A percentile compares a stretch with the other conserved stretches of the same genome.
These are phyloP conservation scores for Penicillium paneum DNA, from an alignment of 2,329 filamentous ascomycete genomes.

Conservation along the genomic window DNA sequence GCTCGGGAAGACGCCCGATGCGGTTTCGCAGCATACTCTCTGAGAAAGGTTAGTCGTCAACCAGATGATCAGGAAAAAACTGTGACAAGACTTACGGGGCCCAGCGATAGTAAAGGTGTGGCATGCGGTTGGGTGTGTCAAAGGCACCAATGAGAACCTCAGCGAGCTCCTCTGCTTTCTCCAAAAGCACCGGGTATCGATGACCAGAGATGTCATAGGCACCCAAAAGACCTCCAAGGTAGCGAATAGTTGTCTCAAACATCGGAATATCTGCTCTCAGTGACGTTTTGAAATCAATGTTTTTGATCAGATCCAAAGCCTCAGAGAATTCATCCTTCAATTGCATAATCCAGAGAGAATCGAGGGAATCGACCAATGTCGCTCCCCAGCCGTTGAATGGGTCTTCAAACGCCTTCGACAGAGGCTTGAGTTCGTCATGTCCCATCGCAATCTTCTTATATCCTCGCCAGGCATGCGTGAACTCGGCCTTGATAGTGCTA, in stretches of 20 bases:
- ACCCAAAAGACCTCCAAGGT: constrained; percentile 78
- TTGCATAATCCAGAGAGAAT: constrained; percentile 85
- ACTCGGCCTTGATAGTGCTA: constrained; percentile 66
- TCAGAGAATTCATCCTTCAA: constrained; percentile 75
- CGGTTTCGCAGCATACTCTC: constrained; percentile 57
- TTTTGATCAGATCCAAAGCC: constrained; percentile 64
- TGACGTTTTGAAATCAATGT: constrained; percentile 80
- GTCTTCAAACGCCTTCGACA: constrained; percentile 65
- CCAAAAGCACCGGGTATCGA: constrained; percentile 65
- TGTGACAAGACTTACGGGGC: constrained; percentile 51
- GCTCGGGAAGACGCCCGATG: constrained; percentile 58
- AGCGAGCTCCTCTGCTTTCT: constrained; percentile 75
- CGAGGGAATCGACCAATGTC: constrained; percentile 76
- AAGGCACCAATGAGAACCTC: constrained; percentile 79
- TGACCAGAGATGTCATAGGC: constrained; percentile 82
- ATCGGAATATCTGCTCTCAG: constrained; percentile 70
- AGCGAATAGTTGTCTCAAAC: constrained; percentile 89
- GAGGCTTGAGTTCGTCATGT: constrained; percentile 79
- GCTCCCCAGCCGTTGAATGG: constrained; percentile 92
- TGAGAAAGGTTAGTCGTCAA: constrained; percentile 16
- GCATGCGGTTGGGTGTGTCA: constrained; percentile 93
- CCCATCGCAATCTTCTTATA: constrained; percentile 78
- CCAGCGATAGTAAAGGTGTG: constrained; percentile 76
- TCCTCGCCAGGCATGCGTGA: constrained; percentile 74
- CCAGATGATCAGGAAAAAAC: neutral